Percentiles rank a stretch among this genome's conserved stretches.
These are phyloP conservation scores for Trichoderma sp. DNA, from an alignment of 2,329 filamentous ascomycete species.

Conservation along the genomic window DNA sequence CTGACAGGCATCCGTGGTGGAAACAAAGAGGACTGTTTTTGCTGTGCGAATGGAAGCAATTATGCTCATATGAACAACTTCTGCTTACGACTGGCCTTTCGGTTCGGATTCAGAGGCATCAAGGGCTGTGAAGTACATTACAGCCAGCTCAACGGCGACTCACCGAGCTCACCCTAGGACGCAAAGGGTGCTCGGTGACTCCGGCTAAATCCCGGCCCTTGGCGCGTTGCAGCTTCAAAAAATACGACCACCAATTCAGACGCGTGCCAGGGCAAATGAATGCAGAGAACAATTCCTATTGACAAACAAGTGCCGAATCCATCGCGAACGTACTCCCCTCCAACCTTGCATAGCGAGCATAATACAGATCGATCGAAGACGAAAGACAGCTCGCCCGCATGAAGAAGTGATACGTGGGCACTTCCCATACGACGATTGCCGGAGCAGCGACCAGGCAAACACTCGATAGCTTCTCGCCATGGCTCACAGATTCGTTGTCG, in stretches of 20 bases:
- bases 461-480: constrained; percentile 36
- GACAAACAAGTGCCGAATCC: not conserved
- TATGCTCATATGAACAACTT: too few species aligned
- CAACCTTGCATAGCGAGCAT: not conserved
- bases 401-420: constrained; percentile 9
- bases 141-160: not conserved
- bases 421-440: not conserved
- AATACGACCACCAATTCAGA: constrained; percentile 29
- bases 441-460: constrained; percentile 10
- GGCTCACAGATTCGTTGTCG: constrained; percentile 48
- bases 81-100: too few species aligned
- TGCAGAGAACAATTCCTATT: constrained; percentile 16
- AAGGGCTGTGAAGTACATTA: too few species aligned
- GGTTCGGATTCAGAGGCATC: too few species aligned
- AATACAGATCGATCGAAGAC: not conserved
- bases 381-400: constrained; percentile 1
- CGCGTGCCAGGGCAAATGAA: constrained; percentile 29
- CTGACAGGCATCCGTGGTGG: not conserved
- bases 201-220: constrained; percentile 30
- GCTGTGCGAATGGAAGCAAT: too few species aligned
- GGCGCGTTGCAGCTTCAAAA: constrained; percentile 29
- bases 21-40: not conserved
- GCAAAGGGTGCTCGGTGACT: not conserved
- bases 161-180: constrained; percentile 3
- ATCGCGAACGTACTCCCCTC: not conserved